A percentile compares a stretch with the other conserved stretches of the same genome.
phyloP scores from a whole-genome alignment of 768 basidiomycete genomes.

The Phanerodontia chrysosporium region DNA sequence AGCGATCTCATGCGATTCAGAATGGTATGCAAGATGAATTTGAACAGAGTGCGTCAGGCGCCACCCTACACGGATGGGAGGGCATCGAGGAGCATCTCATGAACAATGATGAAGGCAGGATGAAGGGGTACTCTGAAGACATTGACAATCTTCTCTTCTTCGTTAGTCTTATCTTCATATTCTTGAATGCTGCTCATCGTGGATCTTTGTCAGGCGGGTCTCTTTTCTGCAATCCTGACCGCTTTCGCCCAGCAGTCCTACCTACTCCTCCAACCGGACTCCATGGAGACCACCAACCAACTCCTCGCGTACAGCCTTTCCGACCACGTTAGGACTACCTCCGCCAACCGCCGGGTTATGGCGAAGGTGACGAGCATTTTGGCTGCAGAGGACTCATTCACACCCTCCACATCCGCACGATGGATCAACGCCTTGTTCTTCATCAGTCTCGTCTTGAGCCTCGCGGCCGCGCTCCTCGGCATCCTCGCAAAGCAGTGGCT shows the following conservation, averaged over 20 bases:
- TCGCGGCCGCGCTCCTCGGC: not conserved
- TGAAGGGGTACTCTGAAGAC: not conserved
- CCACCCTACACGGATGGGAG: not conserved
- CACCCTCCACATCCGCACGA: not conserved
- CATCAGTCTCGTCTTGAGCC: not conserved
- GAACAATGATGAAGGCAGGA: not conserved
- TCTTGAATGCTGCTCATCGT: not conserved
- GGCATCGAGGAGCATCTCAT: not conserved
- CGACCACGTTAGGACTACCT: not conserved
- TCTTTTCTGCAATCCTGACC: not conserved
- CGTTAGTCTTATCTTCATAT: not conserved
- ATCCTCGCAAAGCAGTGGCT: not conserved
- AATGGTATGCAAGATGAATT: too few species aligned
- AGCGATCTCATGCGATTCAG: too few species aligned
- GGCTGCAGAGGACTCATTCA: not conserved
- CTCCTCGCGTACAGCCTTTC: not conserved
- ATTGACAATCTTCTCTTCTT: not conserved
- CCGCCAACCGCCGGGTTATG: not conserved
- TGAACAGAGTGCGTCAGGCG: not conserved
- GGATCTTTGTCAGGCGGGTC: not conserved
- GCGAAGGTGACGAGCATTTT: not conserved
- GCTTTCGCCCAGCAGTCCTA: not conserved
- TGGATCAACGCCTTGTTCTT: not conserved
- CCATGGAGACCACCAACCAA: not conserved
- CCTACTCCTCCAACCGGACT: not conserved